These are phyloP conservation scores for Purshia tridentata DNA, from an alignment of 306 rosid genomes.

Conservation along the genomic window DNA sequence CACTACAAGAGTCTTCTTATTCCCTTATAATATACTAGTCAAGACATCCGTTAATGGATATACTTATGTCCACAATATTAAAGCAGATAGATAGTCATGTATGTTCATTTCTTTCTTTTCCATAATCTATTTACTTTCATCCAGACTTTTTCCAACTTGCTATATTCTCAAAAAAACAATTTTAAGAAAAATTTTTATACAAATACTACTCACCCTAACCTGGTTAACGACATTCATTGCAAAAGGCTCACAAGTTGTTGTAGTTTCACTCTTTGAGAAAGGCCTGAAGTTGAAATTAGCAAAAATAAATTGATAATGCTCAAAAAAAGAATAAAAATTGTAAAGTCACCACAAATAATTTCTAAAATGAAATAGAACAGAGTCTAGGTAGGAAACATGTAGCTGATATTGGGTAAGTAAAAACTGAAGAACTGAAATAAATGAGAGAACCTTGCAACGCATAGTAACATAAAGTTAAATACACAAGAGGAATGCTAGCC, in stretches of 20 bases:
- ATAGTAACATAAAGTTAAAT: too few relatives aligned
- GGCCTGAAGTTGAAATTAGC: constrained; percentile 50
- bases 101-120: not conserved
- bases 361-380: not conserved
- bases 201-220: constrained; percentile 62
- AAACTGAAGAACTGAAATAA: too few relatives aligned
- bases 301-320: constrained; percentile 19
- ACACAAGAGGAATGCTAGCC: too few relatives aligned
- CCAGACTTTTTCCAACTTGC: constrained; percentile 16
- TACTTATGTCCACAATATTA: not conserved
- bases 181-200: constrained; percentile 12
- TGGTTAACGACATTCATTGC: constrained; percentile 61
- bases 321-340: constrained; percentile 22
- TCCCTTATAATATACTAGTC: constrained; percentile 54
- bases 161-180: not conserved
- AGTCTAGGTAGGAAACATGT: not conserved
- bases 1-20: constrained; percentile 69
- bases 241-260: constrained; percentile 58
- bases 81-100: not conserved
- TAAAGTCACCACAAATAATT: constrained; percentile 19
- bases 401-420: too few relatives aligned
- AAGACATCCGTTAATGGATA: constrained; percentile 9
- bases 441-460: too few relatives aligned
- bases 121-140: constrained; percentile 7
- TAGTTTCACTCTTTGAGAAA: constrained; percentile 53